Evolutionary conservation across 1,284 basidiomycete genomes (phyloP), one percentile per base, ranked within the genome.

Genomic region (Tylopilus sp.): DNA sequence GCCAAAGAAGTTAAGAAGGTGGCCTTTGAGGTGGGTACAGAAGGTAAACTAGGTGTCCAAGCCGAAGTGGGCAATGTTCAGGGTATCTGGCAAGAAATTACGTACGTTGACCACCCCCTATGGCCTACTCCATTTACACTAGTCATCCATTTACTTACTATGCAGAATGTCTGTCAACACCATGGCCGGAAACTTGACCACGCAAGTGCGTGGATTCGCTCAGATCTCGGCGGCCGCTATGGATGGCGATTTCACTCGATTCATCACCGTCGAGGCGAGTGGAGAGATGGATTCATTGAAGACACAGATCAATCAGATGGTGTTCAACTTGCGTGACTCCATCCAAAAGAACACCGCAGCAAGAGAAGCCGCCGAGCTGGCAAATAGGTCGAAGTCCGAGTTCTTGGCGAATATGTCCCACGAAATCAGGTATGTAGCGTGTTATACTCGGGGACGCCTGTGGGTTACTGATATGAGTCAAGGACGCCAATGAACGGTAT

Each of bases 201-300:
- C 96, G 0, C 97, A 99, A 90, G 98, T 99, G 68, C 91, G 98
- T 82, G 98, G 98, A 27, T 99, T 99, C 78, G 98, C 97, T 0
- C 97, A 99, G 82, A 99, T 99, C 77, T 97, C 95, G 0, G 96
- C 97, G 0, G 98, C 98, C 3, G 98, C 98, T 23, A 98, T 97
- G 84, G 97, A 98, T 78, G 98, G 98, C 70, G 98, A 99, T 83
- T 99, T 98, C 82, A 97, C 95, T 29, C 90, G 96, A 29, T 99
- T 99, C 86, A 98, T 99, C 84, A 99, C 98, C 25, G 97, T 99
- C 78, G 97, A 99, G 78, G 98, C 97, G 0, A 93, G 90, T 67
- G 98, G 98, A 66, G 98, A 99, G 82, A 98, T 99, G 98, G 97
- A 99, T 83, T 96, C 94, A 70, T 88, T 99, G 83, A 99, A 99